These are phyloP conservation scores for Halophytophthora batemanensis DNA, from an alignment of 352 stramenopile genomes.

Conservation along the genomic window DNA sequence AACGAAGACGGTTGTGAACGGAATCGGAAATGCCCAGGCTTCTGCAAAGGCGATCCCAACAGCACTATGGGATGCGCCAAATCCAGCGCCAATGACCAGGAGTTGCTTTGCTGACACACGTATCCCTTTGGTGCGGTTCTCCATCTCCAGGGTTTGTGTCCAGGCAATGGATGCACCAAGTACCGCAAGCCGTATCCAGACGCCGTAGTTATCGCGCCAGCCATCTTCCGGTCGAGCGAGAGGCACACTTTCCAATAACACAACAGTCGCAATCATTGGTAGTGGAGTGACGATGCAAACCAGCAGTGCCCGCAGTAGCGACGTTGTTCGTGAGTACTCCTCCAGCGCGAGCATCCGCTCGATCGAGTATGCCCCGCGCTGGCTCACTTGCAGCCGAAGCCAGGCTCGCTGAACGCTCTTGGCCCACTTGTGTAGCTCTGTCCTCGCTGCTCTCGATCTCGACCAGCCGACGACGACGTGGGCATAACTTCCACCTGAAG, in stretches of 20 bases:
- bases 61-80: not conserved
- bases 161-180: not conserved
- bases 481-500: too few relatives aligned
- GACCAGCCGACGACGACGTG: not conserved
- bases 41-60: constrained; percentile 10
- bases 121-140: not conserved
- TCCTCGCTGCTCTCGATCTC: not conserved
- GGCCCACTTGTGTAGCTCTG: not conserved
- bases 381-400: constrained; percentile 10
- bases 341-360: constrained; percentile 28
- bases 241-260: constrained; percentile 8
- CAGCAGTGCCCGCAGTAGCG: constrained; percentile 2
- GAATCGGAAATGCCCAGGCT: constrained; percentile 6
- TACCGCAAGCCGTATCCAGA: not conserved
- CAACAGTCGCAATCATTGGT: constrained; percentile 5
- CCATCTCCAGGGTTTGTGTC: not conserved
- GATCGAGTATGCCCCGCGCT: constrained; percentile 28
- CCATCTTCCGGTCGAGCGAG: constrained; percentile 3
- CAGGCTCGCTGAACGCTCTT: not conserved
- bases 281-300: constrained; percentile 6
- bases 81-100: not conserved
- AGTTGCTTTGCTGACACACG: not conserved
- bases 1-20: constrained; percentile 1
- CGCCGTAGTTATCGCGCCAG: constrained; percentile 8
- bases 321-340: constrained; percentile 15